Conservation (phyloP, 1,284 basidiomycete genomes). For the Austropuccinia psidii region DNA sequence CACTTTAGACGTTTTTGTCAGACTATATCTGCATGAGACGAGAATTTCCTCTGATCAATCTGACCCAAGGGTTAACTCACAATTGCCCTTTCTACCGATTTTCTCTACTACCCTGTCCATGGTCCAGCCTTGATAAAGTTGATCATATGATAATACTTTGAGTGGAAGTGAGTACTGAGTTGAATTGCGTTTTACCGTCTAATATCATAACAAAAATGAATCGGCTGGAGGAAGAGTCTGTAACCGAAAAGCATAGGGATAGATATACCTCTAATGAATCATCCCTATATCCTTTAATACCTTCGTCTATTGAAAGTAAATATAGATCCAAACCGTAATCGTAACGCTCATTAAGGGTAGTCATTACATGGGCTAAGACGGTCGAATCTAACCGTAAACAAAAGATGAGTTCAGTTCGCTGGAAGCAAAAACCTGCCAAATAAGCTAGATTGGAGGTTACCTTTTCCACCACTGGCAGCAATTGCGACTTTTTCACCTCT, state of each 20-base stretch:
- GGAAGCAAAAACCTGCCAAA: neutral
- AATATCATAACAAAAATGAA: conserved; percentile 17
- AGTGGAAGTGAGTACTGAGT: conserved; percentile 89
- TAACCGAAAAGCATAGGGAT: neutral
- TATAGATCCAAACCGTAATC: conserved; percentile 85
- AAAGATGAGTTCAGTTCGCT: neutral
- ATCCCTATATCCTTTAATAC: conserved; percentile 95
- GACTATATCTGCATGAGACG: neutral
- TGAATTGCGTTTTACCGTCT: conserved; percentile 98
- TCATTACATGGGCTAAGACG: conserved; percentile 94
- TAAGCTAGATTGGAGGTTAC: conserved; percentile 51
- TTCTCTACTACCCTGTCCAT: conserved; percentile 95
- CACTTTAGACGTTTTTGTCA: neutral
- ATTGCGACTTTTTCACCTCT: conserved; percentile 93
- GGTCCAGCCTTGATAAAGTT: conserved; percentile 91
- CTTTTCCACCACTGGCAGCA: conserved; percentile 96
- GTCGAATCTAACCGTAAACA: conserved; percentile 69
- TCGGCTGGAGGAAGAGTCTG: neutral
- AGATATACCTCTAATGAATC: conserved; percentile 77
- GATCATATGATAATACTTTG: conserved; percentile 90
- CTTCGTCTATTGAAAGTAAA: conserved; percentile 94
- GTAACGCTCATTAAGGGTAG: conserved; percentile 85
- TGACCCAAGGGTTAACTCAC: conserved; percentile 48
- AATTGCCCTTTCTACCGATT: conserved; percentile 96
- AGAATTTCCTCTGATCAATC: neutral